These are phyloP conservation scores for Chaetomium fimeti DNA, from an alignment of 495 filamentous ascomycete genomes.

Conservation along the genomic window DNA sequence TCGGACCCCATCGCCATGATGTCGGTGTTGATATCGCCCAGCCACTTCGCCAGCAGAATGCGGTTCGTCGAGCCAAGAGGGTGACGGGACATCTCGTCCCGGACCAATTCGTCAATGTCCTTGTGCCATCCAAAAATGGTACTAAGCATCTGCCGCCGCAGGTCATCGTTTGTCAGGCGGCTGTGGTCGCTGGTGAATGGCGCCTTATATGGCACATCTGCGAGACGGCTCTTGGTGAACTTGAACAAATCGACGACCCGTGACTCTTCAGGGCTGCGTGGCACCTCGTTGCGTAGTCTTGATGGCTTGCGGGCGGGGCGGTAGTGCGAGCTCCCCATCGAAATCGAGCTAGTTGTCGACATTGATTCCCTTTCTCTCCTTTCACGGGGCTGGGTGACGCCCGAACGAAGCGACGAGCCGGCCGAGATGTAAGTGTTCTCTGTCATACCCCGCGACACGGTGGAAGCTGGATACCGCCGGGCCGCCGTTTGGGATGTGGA, in stretches of 20 bases:
- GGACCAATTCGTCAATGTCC: slow-evolving; percentile 77
- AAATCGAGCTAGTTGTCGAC: slow-evolving; percentile 59
- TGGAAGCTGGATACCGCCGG: slow-evolving; percentile 43
- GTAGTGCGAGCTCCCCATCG: slow-evolving; percentile 58
- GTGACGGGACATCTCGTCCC: slow-evolving; percentile 81
- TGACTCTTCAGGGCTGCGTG: slow-evolving; percentile 59
- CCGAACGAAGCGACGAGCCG: slow-evolving; percentile 54
- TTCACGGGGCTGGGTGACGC: slow-evolving; percentile 38
- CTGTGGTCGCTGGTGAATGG: slow-evolving; percentile 60
- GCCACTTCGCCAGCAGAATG: slow-evolving; percentile 85
- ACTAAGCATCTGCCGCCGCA: slow-evolving; percentile 87
- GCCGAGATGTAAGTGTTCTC: slow-evolving; percentile 64
- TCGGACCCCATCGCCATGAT: slow-evolving; percentile 77
- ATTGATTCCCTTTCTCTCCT: slow-evolving; percentile 54
- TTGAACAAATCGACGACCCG: slow-evolving; percentile 65
- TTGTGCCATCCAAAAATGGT: slow-evolving; percentile 94
- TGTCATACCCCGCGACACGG: slow-evolving; percentile 50
- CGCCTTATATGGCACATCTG: slow-evolving; percentile 74
- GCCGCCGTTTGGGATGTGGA: slow-evolving; percentile 44
- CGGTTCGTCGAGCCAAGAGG: slow-evolving; percentile 67
- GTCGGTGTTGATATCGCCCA: slow-evolving; percentile 80
- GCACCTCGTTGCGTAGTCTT: slow-evolving; percentile 76
- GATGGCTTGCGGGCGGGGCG: slow-evolving; percentile 64
- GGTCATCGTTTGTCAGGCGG: slow-evolving; percentile 74
- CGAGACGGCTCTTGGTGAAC: slow-evolving; percentile 67